Base-by-base conservation (phyloP, 2,329 filamentous ascomycete genomes). In the Neonectria sp. region DNA sequence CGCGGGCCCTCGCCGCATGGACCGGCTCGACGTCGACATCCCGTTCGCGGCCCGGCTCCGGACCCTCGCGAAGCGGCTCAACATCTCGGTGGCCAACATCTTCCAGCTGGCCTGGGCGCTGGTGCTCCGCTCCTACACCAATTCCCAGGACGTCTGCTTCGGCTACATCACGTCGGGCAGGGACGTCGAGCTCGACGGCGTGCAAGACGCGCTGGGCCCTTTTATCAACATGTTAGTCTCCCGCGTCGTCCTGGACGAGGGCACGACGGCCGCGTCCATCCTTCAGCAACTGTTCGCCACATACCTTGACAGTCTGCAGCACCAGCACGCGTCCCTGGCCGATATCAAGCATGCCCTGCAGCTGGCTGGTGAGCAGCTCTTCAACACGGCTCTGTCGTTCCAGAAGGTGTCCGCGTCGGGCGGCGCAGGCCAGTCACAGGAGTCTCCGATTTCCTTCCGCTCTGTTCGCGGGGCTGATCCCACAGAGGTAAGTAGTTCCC, bases 51-150 rank as follows among this genome's bases (percentile, higher is more conserved):
- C 25, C 24, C 46, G 46, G 13, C 31, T 61, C 35, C 11, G 35
- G 7, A 48, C 27, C 35, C 17, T 61, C 33, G 25, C 48, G 12
- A 48, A 24, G 35, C 37, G 31, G 40, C 46, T 58, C 24, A 63
- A 63, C 21, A 21, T 63, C 17, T 59, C 64, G 3, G 31, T 55
- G 31, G n/a, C 64, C 9, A 63, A 27, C n/a, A 58, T 67, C 60
- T 59, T 67, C 40, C 64, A 67, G 15, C 48, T 60, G 25, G 62
- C 65, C n/a, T 68, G 65, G 65, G 65, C 65, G 3, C 2, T 61
- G 45, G 61, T 68, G 15, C 61, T 68, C 13, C 51, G 57, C 17
- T 52, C 61, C 13, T 65, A 65, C 56, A 68, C 65, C 12, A 40
- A 57, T 9, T 49, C 59, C 31, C 33, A 65, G 2, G 56, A 60